A percentile compares a stretch with the other conserved stretches of the same genome.
Evolutionary conservation across 495 filamentous ascomycete species (phyloP).

Genomic region (Usnea hakonensis): DNA sequence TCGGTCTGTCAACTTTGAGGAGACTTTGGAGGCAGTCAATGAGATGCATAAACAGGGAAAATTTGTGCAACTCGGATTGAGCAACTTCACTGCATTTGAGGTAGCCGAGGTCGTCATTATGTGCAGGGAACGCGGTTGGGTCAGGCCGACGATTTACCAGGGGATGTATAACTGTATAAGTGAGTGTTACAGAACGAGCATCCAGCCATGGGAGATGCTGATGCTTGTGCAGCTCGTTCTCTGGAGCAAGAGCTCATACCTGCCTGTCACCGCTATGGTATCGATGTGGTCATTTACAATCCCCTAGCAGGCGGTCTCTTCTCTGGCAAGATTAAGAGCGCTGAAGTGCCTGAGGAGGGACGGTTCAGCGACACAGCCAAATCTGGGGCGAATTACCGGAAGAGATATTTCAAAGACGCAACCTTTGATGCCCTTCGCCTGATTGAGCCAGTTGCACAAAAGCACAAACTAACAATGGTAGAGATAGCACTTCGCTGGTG

Average conservation of each 20-base stretch:
- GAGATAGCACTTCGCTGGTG: conserved; percentile 76
- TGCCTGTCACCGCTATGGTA: conserved; percentile 72
- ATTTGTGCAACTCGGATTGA: conserved; percentile 73
- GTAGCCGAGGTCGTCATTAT: conserved; percentile 81
- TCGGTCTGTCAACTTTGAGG: conserved; percentile 65
- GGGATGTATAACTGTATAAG: conserved; percentile 64
- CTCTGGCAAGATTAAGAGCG: conserved; percentile 74
- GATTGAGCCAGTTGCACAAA: conserved; percentile 65
- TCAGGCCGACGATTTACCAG: conserved; percentile 61
- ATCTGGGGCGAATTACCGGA: conserved; percentile 59
- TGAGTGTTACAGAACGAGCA: conserved; percentile 12
- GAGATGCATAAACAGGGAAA: conserved; percentile 81
- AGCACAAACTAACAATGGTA: conserved; percentile 69
- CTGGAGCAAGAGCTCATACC: conserved; percentile 77
- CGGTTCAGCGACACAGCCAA: conserved; percentile 53
- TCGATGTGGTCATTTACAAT: conserved; percentile 90
- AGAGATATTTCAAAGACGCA: conserved; percentile 71
- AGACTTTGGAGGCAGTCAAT: conserved; percentile 70
- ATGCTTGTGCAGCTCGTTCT: conserved; percentile 44
- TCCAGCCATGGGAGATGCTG: not conserved
- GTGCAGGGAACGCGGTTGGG: conserved; percentile 72
- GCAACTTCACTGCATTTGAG: conserved; percentile 83
- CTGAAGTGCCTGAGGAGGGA: conserved; percentile 58
- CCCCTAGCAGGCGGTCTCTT: conserved; percentile 79
- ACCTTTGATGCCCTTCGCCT: conserved; percentile 69